Percentiles rank a stretch among this genome's conserved stretches.
These are phyloP conservation scores for Saccharomyces eubayanus DNA, from an alignment of 805 yeast species.

Conservation along the genomic window DNA sequence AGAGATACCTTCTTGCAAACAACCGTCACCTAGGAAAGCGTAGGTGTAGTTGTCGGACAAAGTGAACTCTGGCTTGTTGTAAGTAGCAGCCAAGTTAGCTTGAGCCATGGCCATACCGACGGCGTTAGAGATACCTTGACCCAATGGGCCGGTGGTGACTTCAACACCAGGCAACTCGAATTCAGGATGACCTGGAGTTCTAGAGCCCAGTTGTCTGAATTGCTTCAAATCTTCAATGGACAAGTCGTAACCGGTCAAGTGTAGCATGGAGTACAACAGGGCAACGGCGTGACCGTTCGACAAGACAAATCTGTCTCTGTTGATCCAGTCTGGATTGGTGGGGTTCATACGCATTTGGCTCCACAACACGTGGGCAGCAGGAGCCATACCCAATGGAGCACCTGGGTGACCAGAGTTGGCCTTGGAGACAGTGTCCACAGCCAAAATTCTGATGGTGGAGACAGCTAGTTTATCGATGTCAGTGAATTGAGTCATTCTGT, in stretches of 20 bases:
- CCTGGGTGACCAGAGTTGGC: constrained; percentile 99
- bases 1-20: constrained; percentile 96
- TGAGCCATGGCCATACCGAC: constrained; percentile 96
- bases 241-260: constrained; percentile 69
- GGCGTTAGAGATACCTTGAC: constrained; percentile 95
- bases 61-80: constrained; percentile 69
- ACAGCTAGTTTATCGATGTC: constrained; percentile 69
- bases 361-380: constrained; percentile 85
- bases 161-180: constrained; percentile 85
- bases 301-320: constrained; percentile 90
- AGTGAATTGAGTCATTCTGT: constrained; percentile 31
- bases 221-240: constrained; percentile 78
- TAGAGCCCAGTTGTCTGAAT: constrained; percentile 85
- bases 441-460: constrained; percentile 79
- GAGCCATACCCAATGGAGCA: constrained; percentile 97
- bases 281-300: constrained; percentile 98
- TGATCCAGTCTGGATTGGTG: constrained; percentile 82
- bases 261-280: constrained; percentile 74
- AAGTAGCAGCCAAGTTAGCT: constrained; percentile 81
- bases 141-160: constrained; percentile 97
- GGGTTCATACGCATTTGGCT: constrained; percentile 81
- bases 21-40: constrained; percentile 89
- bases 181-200: constrained; percentile 98
- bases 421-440: constrained; percentile 78
- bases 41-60: constrained; percentile 71